These are phyloP conservation scores for Aspergillus sclerotialis DNA, from an alignment of 2,329 filamentous ascomycete genomes.

Conservation along the genomic window DNA sequence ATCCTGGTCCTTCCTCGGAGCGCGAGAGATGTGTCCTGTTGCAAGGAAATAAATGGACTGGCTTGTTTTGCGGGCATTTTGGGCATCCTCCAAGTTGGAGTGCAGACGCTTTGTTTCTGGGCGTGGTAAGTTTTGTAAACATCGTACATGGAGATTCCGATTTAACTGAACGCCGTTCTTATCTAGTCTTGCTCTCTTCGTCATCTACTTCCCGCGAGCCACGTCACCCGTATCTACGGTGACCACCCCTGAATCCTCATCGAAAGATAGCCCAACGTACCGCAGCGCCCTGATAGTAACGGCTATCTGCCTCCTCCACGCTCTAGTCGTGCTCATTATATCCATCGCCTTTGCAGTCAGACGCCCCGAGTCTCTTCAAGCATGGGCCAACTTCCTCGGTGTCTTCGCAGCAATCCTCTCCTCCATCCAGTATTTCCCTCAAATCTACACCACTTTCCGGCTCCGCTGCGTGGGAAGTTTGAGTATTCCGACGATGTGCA, in stretches of 20 bases:
- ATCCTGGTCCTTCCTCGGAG: constrained; percentile 84
- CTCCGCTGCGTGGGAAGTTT: constrained; percentile 83
- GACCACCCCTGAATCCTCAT: constrained; percentile 27
- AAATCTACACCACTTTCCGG: constrained; percentile 85
- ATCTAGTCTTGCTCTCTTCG: constrained; percentile 76
- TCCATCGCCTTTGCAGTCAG: constrained; percentile 61
- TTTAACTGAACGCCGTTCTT: constrained; percentile 2
- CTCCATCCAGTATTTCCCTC: constrained; percentile 85
- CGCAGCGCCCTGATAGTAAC: constrained; percentile 73
- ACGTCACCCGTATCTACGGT: constrained; percentile 41
- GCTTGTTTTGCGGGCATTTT: constrained; percentile 80
- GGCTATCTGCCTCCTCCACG: constrained; percentile 65
- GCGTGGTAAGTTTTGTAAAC: constrained; percentile 81
- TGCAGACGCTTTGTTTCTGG: constrained; percentile 87
- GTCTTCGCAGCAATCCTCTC: constrained; percentile 72
- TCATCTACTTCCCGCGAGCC: constrained; percentile 79
- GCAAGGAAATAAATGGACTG: constrained; percentile 69
- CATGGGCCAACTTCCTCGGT: constrained; percentile 82
- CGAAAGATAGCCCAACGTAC: constrained; percentile 56
- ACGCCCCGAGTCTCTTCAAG: constrained; percentile 56
- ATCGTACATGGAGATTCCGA: background rate
- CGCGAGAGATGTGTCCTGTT: constrained; percentile 76
- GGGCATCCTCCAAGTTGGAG: constrained; percentile 82
- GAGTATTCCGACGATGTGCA: constrained; percentile 96
- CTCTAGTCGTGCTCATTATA: constrained; percentile 58